Conservation (phyloP, 106 monocot species). For the Iris macrosiphon region DNA sequence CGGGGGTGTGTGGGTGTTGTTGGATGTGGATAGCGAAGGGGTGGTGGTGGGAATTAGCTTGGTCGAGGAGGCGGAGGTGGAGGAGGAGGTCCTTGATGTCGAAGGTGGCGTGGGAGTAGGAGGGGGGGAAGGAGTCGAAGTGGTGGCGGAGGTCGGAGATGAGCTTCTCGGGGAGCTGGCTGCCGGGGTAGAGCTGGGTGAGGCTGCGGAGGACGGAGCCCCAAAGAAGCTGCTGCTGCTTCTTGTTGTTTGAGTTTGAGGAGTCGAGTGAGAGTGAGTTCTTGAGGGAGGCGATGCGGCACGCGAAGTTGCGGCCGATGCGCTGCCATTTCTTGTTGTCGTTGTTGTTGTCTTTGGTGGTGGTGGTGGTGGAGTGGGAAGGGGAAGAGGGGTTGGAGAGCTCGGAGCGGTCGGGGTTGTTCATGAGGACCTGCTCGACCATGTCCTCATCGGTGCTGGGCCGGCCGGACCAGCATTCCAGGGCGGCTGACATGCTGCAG, state of each 20-base stretch:
- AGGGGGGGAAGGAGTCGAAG: conserved; percentile 78
- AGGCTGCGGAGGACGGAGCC: conserved; percentile 52
- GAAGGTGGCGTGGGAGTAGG: conserved; percentile 80
- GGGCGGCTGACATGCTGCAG: conserved; percentile 91
- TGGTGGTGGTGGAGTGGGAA: conserved; percentile 24
- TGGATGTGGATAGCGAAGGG: conserved; percentile 68
- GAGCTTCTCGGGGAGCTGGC: conserved; percentile 74
- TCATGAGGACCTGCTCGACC: conserved; percentile 93
- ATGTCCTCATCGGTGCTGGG: conserved; percentile 97
- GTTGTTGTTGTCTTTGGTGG: no score
- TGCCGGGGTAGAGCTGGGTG: conserved; percentile 56
- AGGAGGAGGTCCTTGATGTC: conserved; percentile 82
- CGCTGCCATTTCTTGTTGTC: conserved; percentile 14
- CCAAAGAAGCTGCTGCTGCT: conserved; percentile 39
- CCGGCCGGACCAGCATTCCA: conserved; percentile 98
- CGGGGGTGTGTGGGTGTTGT: no score
- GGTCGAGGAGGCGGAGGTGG: conserved; percentile 62
- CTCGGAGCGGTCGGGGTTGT: conserved; percentile 72
- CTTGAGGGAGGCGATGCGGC: not conserved
- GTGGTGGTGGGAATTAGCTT: conserved; percentile 51
- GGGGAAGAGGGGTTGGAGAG: conserved; percentile 24
- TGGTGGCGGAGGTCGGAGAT: conserved; percentile 68
- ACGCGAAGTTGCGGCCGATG: not conserved
- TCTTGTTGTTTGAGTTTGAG: conserved; percentile 56
- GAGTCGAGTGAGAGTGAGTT: conserved; percentile 25